Percentiles rank a stretch among this genome's conserved stretches.
phyloP scores from a whole-genome alignment of 305 asterid species.

The Fraxinus floribunda region DNA sequence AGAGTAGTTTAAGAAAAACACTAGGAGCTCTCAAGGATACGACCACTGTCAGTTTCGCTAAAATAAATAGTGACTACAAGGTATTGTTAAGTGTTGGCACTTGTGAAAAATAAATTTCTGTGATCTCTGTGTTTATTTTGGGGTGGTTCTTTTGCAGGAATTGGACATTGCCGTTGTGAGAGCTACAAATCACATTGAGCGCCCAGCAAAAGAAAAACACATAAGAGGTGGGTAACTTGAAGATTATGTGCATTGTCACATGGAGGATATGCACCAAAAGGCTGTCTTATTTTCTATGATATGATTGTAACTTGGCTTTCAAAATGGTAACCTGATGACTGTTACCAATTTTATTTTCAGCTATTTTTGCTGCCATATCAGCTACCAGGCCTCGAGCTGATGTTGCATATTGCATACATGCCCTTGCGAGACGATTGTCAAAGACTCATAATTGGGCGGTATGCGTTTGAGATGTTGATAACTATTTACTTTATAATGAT shows the following conservation, averaged over 20 bases:
- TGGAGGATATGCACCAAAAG: not conserved
- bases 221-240: constrained; percentile 53
- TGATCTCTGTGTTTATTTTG: constrained; percentile 15
- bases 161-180: constrained; percentile 94
- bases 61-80: constrained; percentile 92
- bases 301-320: not conserved
- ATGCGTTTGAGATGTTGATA: constrained; percentile 26
- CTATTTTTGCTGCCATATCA: constrained; percentile 81
- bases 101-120: not conserved
- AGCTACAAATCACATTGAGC: constrained; percentile 96
- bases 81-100: constrained; percentile 32
- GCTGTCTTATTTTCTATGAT: constrained; percentile 6
- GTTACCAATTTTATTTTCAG: constrained; percentile 44
- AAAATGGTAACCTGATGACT: constrained; percentile 29
- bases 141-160: constrained; percentile 44
- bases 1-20: constrained; percentile 83
- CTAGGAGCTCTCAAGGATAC: constrained; percentile 95
- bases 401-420: constrained; percentile 96
- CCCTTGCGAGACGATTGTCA: constrained; percentile 84
- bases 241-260: not conserved
- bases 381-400: constrained; percentile 98
- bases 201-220: constrained; percentile 90
- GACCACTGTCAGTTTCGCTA: constrained; percentile 93
- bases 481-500: not conserved
- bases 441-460: constrained; percentile 99